These are phyloP conservation scores for Crotalaria pallida DNA, from an alignment of 306 rosid genomes.

Conservation along the genomic window DNA sequence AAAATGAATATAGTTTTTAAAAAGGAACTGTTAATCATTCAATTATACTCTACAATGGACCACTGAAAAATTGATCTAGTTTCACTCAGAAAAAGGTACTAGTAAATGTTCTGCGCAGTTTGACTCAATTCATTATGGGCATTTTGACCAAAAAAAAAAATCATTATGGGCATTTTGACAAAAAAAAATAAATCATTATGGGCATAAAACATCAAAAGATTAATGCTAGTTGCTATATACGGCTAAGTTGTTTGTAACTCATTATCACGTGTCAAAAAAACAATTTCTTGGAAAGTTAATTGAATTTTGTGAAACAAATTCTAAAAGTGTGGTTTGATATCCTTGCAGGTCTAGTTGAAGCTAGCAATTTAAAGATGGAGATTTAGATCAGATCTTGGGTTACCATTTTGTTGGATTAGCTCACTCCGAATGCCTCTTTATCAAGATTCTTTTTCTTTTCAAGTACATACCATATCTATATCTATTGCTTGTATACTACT, in stretches of 20 bases:
- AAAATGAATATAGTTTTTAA: background rate
- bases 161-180: no score
- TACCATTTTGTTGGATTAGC: constrained; percentile 35
- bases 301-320: constrained; percentile 9
- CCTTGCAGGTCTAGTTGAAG: constrained; percentile 70
- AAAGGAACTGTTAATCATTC: constrained; percentile 15
- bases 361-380: constrained; percentile 66
- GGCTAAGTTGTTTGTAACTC: background rate
- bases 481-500: constrained; percentile 50
- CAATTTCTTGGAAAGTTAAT: background rate
- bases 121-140: constrained; percentile 10
- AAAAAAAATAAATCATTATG: no score
- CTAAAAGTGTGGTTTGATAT: constrained; percentile 20
- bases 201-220: background rate
- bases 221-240: background rate
- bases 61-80: no score
- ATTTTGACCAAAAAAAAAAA: no score
- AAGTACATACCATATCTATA: constrained; percentile 61
- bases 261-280: background rate
- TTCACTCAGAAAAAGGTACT: background rate
- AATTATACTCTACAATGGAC: no score
- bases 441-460: constrained; percentile 33
- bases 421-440: constrained; percentile 27
- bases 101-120: constrained; percentile 19
- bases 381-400: constrained; percentile 40